Evolutionary conservation across 192 early-diverging fungal genomes (phyloP), one percentile per base, ranked within the genome.

Genomic region (Linnemannia hyalina): DNA sequence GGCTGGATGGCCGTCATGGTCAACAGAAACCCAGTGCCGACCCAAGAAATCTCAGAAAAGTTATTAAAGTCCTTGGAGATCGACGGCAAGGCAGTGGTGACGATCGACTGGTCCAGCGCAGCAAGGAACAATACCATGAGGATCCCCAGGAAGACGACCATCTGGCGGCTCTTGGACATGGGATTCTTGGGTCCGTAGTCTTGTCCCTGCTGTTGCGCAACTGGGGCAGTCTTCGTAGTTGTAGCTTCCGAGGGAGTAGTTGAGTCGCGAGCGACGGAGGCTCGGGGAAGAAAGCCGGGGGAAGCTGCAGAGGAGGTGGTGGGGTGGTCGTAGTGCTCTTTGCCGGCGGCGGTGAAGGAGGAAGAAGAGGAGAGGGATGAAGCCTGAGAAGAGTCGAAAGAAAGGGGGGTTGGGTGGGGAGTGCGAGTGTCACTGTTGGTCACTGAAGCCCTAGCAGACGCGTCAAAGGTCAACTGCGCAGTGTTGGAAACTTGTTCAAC

Each of bases 11-110:
- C 74, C 35, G 83, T 85, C 20, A 79, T 85, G 23, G 91, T 92
- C 72, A 95, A 85, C 55, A 95, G 77, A 46, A 93, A 96, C n/a
- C 91, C 90, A 26, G 91, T 92, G n/a, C 94, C 96, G 68, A 97
- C 92, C 97, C 97, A 97, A 2, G 95, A 90, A 26, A 94, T 91
- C 52, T 92, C 90, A 15, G 88, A 82, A 46, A 92, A 88, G 5
- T 93, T 89, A 23, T 93, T 79, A 63, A 93, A 93, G 1, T 93
- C 82, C 16, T 89, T 85, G 46, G 90, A 82, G 44, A 94, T 94
- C 4, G 78, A 84, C 1, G 93, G 93, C 57, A 94, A 74, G 32
- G 91, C 90, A 0, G 90, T 92, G 20, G 89, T 86, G 63, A 94
- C 91, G 26, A 94, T 93, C 1, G 93, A 92, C 72, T 88, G 90